Conservation (phyloP, 768 basidiomycete genomes). For the Kwoniella bestiolae region DNA sequence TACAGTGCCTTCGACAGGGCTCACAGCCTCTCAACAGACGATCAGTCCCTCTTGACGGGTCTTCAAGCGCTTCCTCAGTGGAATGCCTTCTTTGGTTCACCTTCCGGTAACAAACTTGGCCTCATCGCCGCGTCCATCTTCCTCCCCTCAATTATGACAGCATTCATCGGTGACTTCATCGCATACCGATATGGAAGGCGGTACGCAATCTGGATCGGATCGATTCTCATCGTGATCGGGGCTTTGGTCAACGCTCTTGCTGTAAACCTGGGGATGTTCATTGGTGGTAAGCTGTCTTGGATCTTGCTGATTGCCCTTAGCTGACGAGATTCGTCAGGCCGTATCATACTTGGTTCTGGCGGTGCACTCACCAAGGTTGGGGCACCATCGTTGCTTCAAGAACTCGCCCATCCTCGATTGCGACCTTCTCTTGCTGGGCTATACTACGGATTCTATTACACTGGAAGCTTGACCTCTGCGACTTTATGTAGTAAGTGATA, state of each 20-base stretch:
- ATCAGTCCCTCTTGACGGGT: slow-evolving; percentile 35
- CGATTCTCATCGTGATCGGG: slow-evolving; percentile 29
- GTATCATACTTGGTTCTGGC: slow-evolving; percentile 1
- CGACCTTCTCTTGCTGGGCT: slow-evolving; percentile 34
- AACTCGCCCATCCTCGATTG: slow-evolving; percentile 45
- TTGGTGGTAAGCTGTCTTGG: not conserved
- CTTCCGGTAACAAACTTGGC: slow-evolving; percentile 35
- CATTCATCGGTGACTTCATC: slow-evolving; percentile 41
- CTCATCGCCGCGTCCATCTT: slow-evolving; percentile 37
- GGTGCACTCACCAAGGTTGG: slow-evolving; percentile 35
- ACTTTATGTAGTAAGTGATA: slow-evolving; percentile 16
- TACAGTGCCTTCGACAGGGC: not conserved
- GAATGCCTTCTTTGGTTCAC: slow-evolving; percentile 35
- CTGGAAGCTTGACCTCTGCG: slow-evolving; percentile 31
- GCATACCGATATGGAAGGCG: slow-evolving; percentile 35
- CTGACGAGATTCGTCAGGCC: not conserved
- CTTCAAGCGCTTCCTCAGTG: slow-evolving; percentile 38
- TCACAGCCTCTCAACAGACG: slow-evolving; percentile 12
- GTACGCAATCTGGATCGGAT: slow-evolving; percentile 31
- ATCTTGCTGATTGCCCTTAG: not conserved
- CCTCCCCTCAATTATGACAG: slow-evolving; percentile 37
- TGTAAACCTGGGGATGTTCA: slow-evolving; percentile 9
- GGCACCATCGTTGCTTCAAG: slow-evolving; percentile 40
- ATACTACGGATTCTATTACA: slow-evolving; percentile 31
- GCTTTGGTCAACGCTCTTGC: slow-evolving; percentile 37